Evolutionary conservation across 169 alveolate genomes (phyloP).

Genomic region (Plasmodium inui): DNA sequence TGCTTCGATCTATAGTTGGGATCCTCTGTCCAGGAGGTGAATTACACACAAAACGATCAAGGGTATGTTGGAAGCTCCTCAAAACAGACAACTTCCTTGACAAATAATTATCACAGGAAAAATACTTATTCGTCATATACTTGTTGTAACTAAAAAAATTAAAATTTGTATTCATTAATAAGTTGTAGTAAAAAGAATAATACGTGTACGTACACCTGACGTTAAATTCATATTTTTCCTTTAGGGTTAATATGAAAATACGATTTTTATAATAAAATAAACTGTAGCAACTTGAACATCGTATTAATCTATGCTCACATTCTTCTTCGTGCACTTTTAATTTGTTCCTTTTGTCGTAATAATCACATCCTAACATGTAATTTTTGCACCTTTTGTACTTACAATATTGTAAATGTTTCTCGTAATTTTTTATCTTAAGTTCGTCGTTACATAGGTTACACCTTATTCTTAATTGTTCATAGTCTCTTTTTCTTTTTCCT

Average conservation of each 20-base stretch:
- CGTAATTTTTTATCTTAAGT: conserved; percentile 49
- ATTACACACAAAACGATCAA: conserved; percentile 5
- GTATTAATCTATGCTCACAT: conserved; percentile 73
- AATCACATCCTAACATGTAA: conserved; percentile 74
- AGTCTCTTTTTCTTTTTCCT: conserved; percentile 59
- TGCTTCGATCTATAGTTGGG: not conserved
- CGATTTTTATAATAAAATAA: conserved; percentile 72
- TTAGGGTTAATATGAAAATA: conserved; percentile 36
- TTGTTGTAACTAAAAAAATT: conserved; percentile 18
- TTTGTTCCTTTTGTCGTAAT: conserved; percentile 60
- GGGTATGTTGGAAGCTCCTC: conserved; percentile 6
- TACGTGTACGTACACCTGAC: conserved; percentile 30
- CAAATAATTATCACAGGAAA: conserved; percentile 35
- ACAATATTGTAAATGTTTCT: conserved; percentile 41
- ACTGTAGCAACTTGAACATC: conserved; percentile 71
- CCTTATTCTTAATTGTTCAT: conserved; percentile 63
- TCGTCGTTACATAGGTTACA: conserved; percentile 40
- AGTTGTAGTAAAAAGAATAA: conserved; percentile 64
- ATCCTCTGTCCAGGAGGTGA: not conserved
- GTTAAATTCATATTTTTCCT: conserved; percentile 47
- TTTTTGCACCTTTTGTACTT: conserved; percentile 67
- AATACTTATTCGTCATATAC: not conserved
- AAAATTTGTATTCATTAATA: conserved; percentile 64
- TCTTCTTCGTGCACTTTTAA: conserved; percentile 44
- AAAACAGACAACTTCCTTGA: conserved; percentile 19